phyloP scores from a whole-genome alignment of 257 asterid genomes.

The Lycium ferocissimum region DNA sequence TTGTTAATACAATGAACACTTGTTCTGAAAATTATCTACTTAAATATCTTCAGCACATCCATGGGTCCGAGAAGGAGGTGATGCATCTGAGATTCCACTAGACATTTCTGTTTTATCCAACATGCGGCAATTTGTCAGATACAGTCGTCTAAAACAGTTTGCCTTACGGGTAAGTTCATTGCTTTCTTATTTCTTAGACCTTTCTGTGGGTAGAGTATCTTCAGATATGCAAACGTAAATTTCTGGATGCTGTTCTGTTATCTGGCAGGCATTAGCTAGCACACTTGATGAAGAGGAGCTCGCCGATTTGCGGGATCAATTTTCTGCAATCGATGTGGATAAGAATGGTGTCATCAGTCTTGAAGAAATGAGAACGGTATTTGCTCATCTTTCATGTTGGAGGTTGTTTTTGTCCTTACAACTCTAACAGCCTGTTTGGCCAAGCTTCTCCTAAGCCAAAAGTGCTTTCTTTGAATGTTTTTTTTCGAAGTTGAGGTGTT shows the following conservation, averaged over 20 bases:
- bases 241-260: constrained; percentile 17
- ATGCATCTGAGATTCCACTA: constrained; percentile 83
- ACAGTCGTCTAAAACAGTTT: constrained; percentile 78
- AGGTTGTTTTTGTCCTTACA: background rate
- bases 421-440: background rate
- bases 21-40: background rate
- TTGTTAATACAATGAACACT: constrained; percentile 11
- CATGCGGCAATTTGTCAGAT: constrained; percentile 81
- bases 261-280: constrained; percentile 76
- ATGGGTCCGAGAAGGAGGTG: constrained; percentile 92
- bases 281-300: constrained; percentile 83
- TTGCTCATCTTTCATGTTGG: constrained; percentile 29
- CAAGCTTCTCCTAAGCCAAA: no score
- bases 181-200: background rate
- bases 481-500: no score
- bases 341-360: constrained; percentile 84
- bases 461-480: no score
- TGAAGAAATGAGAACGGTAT: constrained; percentile 91
- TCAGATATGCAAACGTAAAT: background rate
- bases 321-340: constrained; percentile 86
- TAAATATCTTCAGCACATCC: constrained; percentile 65
- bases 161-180: constrained; percentile 67
- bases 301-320: constrained; percentile 79
- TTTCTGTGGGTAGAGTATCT: background rate
- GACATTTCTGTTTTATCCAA: constrained; percentile 79